Evolutionary conservation across 805 yeast species (phyloP).

Genomic region (Wickerhamomyces ciferrii): DNA sequence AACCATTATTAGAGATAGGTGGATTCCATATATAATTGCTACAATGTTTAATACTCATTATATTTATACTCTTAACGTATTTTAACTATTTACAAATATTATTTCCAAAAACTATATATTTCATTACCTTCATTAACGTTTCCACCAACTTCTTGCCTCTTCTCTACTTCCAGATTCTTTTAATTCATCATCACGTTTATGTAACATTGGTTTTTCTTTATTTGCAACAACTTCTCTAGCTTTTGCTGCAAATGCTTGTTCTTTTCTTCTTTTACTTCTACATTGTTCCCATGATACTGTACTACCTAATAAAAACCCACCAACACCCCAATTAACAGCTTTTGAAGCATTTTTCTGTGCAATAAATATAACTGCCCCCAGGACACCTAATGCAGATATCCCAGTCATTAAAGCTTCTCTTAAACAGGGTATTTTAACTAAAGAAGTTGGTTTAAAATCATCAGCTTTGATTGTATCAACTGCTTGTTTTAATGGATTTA

Average conservation of each 20-base stretch:
- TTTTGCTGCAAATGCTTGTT: conserved; percentile 58
- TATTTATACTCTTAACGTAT: too few relatives aligned
- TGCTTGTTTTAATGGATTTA: conserved; percentile 32
- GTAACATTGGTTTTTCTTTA: conserved; percentile 31
- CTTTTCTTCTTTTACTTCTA: conserved; percentile 60
- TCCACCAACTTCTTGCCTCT: conserved; percentile 25
- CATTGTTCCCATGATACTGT: conserved; percentile 94
- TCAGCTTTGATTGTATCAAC: conserved; percentile 35
- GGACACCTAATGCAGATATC: conserved; percentile 63
- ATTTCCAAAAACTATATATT: too few relatives aligned
- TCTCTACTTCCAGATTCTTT: conserved; percentile 17
- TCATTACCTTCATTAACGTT: background rate
- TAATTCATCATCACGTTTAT: conserved; percentile 8
- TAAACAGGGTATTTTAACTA: conserved; percentile 67
- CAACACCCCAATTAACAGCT: conserved; percentile 78
- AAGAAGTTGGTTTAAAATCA: conserved; percentile 47
- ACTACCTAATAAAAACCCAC: conserved; percentile 75
- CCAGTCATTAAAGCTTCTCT: conserved; percentile 78
- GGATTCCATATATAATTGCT: too few relatives aligned
- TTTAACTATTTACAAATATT: background rate
- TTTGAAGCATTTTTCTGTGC: conserved; percentile 57
- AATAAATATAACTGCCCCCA: conserved; percentile 61
- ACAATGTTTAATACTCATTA: too few relatives aligned
- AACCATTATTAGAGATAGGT: too few relatives aligned
- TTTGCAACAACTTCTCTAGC: conserved; percentile 50